These are phyloP conservation scores for Plasmodium blacklocki DNA, from an alignment of 169 alveolate species.

Conservation along the genomic window DNA sequence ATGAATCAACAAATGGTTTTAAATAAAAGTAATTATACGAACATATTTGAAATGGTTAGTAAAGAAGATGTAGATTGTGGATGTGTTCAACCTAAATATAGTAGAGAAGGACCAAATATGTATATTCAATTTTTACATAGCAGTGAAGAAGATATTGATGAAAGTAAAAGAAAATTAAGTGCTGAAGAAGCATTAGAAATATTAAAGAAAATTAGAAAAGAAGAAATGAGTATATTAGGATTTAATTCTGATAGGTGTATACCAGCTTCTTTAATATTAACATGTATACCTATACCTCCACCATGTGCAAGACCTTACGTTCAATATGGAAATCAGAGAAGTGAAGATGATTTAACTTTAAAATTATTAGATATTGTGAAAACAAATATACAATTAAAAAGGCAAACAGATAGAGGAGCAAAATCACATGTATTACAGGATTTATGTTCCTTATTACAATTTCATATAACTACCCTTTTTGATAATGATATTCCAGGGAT, in stretches of 20 bases:
- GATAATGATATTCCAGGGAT: slow-evolving; percentile 98
- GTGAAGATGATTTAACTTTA: slow-evolving; percentile 98
- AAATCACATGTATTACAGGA: slow-evolving; percentile 94
- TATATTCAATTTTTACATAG: slow-evolving; percentile 87
- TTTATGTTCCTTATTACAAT: slow-evolving; percentile 93
- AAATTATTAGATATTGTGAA: slow-evolving; percentile 97
- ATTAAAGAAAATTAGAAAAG: slow-evolving; percentile 91
- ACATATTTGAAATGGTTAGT: slow-evolving; percentile 78
- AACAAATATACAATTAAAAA: slow-evolving; percentile 91
- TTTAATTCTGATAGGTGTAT: slow-evolving; percentile 93
- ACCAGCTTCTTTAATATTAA: slow-evolving; percentile 97
- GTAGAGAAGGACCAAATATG: slow-evolving; percentile 92
- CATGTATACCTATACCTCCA: slow-evolving; percentile 98
- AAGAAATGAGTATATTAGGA: slow-evolving; percentile 95
- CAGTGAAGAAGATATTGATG: slow-evolving; percentile 87
- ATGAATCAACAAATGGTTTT: slow-evolving; percentile 64
- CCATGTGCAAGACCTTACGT: slow-evolving; percentile 99
- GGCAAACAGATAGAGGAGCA: slow-evolving; percentile 93
- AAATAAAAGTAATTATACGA: slow-evolving; percentile 40
- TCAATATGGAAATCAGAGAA: slow-evolving; percentile 93
- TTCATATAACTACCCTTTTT: slow-evolving; percentile 96
- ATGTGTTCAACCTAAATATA: slow-evolving; percentile 91
- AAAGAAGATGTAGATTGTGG: slow-evolving; percentile 87
- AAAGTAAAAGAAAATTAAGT: slow-evolving; percentile 84
- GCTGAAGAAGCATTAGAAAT: slow-evolving; percentile 93